Base-by-base conservation (phyloP, 352 stramenopile genomes). In the Elongisporangium undulatum region DNA sequence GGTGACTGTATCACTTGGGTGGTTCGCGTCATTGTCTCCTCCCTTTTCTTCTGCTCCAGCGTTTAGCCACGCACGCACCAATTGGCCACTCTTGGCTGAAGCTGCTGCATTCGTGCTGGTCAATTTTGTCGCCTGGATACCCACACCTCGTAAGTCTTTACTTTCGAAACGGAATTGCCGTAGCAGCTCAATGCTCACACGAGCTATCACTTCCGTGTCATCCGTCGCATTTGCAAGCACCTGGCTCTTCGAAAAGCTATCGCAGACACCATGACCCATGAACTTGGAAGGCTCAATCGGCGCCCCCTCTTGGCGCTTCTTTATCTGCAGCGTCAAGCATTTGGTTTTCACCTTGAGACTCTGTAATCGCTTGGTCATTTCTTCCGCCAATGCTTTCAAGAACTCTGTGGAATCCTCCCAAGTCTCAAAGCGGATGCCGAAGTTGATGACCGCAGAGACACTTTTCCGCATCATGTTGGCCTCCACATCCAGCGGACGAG, bases 361-460 rank as follows among this genome's bases (percentile, higher is more conserved):
- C 16, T 69, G 69, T 50, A 97, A 71, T 6, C 89, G 79, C 1
- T 62, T 65, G 4, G 71, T 74, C 16, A 97, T 55, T 56, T 97
- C 91, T 17, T 89, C 79, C 0, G 80, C 79, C 13, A 98, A 57
- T 17, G 86, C 80, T 55, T 74, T 73, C 34, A 98, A 65, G 52
- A 98, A 98, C 16, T 79, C 69, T 1, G 83, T 87, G n/a, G 86
- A 75, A 23, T 91, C 76, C 29, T 83, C 59, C 67, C 78, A 85
- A 22, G 69, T 79, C n/a, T 92, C 74, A 41, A 97, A 96, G 0
- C 92, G 84, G 54, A 98, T 94, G 1, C 92, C 92, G 63, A 95
- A 98, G 67, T 96, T 97, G 9, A 97, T 79, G n/a, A 97, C 87
- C 2, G 92, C 89, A 13, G 88, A 95, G 4, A 98, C 84, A 50